Evolutionary conservation across 768 basidiomycete species (phyloP).

Genomic region (Tylopilus felleus): DNA sequence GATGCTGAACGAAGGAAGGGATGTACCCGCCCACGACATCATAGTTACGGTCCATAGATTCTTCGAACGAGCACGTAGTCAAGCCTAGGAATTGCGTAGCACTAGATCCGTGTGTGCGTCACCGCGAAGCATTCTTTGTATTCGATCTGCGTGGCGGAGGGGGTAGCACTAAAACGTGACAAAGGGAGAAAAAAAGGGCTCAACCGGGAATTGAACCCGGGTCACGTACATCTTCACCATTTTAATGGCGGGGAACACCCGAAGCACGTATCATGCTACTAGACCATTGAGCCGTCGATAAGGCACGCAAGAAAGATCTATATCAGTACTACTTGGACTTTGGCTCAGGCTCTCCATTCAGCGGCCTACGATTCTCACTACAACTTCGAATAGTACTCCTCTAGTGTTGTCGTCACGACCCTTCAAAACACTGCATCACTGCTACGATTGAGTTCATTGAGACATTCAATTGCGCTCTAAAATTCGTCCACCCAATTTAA

Average conservation of each 20-base stretch:
- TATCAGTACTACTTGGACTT: not conserved
- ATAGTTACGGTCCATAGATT: slow-evolving; percentile 12
- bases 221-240: slow-evolving; percentile 35
- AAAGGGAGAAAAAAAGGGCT: slow-evolving; percentile 14
- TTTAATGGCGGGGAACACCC: slow-evolving; percentile 16
- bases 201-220: slow-evolving; percentile 36
- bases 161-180: not conserved
- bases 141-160: not conserved
- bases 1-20: slow-evolving; percentile 25
- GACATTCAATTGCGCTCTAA: too few species aligned
- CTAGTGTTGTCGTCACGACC: too few species aligned
- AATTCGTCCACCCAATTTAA: too few species aligned
- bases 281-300: slow-evolving; percentile 29
- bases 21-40: slow-evolving; percentile 22
- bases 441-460: too few species aligned
- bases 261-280: slow-evolving; percentile 37
- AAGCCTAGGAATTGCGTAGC: not conserved
- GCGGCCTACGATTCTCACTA: too few species aligned
- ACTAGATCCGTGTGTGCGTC: not conserved
- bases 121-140: slow-evolving; percentile 15
- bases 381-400: too few species aligned
- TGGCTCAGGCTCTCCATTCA: too few species aligned
- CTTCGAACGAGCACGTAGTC: not conserved
- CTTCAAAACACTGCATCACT: too few species aligned
- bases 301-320: not conserved